These are phyloP conservation scores for Acorus gramineus DNA, from an alignment of 106 monocot species.

Conservation along the genomic window DNA sequence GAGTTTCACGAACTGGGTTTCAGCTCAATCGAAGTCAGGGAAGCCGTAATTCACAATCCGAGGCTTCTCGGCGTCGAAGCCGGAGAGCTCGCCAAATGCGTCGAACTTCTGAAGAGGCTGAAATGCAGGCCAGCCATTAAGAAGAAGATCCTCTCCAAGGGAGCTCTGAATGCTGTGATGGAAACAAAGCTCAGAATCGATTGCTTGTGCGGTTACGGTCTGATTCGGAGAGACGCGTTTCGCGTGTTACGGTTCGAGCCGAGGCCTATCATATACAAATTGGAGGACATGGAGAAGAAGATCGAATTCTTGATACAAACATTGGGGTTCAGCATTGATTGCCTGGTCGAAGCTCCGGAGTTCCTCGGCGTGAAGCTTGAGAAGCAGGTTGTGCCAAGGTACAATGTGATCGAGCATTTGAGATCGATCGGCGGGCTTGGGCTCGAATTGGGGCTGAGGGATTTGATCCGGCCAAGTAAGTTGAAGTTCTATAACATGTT, in stretches of 20 bases:
- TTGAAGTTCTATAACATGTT: conserved; percentile 71
- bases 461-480: conserved; percentile 51
- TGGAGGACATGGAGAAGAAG: conserved; percentile 66
- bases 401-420: conserved; percentile 58
- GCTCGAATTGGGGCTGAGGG: conserved; percentile 55
- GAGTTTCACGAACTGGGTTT: conserved; percentile 45
- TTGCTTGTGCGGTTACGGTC: conserved; percentile 49
- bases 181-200: conserved; percentile 56
- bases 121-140: conserved; percentile 62
- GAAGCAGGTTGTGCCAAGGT: conserved; percentile 62
- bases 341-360: conserved; percentile 60
- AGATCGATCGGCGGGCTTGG: conserved; percentile 46
- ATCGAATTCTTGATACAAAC: conserved; percentile 51
- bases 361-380: conserved; percentile 84
- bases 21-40: conserved; percentile 22
- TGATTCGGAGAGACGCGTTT: conserved; percentile 69
- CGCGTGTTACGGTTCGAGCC: conserved; percentile 66
- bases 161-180: conserved; percentile 33
- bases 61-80: conserved; percentile 38
- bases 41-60: conserved; percentile 24
- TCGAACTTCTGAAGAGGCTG: conserved; percentile 40
- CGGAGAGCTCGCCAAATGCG: conserved; percentile 53
- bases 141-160: conserved; percentile 36
- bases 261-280: conserved; percentile 42
- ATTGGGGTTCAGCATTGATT: conserved; percentile 36